Evolutionary conservation across 2,329 filamentous ascomycete species (phyloP).

Genomic region (Pestalotiopsis sp.): DNA sequence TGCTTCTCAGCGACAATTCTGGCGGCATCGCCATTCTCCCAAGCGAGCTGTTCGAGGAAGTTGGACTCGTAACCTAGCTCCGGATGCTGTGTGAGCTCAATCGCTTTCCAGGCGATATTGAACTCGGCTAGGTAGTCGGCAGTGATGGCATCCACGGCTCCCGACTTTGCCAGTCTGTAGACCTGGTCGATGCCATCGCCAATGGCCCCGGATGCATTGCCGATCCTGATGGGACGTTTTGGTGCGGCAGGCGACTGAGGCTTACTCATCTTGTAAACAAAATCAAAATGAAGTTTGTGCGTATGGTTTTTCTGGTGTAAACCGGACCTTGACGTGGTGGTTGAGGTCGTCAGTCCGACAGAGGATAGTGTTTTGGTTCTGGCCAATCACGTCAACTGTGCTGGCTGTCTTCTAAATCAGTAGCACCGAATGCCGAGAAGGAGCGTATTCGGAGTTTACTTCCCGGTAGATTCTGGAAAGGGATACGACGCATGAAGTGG

Average conservation of each 20-base stretch:
- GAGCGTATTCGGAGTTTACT: neutral
- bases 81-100: slow-evolving; percentile 27
- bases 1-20: slow-evolving; percentile 34
- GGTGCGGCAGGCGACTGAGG: neutral
- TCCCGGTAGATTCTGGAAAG: neutral
- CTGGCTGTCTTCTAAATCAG: neutral
- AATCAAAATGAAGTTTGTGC: neutral
- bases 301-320: neutral
- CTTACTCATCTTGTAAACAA: neutral
- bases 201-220: slow-evolving; percentile 37
- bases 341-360: too few relatives aligned
- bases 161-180: slow-evolving; percentile 32
- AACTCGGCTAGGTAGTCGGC: slow-evolving; percentile 30
- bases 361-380: neutral
- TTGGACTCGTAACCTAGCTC: slow-evolving; percentile 33
- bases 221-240: slow-evolving; percentile 35
- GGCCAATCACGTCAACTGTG: neutral
- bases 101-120: slow-evolving; percentile 35
- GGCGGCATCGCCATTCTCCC: slow-evolving; percentile 19
- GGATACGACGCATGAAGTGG: neutral
- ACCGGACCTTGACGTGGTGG: neutral
- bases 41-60: slow-evolving; percentile 32
- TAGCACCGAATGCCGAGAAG: neutral
- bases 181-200: slow-evolving; percentile 38
- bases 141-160: slow-evolving; percentile 22